Evolutionary conservation across 1,139 yeast species (phyloP), one percentile per base, ranked within the genome.

Genomic region (Suhomyces bribrorum): DNA sequence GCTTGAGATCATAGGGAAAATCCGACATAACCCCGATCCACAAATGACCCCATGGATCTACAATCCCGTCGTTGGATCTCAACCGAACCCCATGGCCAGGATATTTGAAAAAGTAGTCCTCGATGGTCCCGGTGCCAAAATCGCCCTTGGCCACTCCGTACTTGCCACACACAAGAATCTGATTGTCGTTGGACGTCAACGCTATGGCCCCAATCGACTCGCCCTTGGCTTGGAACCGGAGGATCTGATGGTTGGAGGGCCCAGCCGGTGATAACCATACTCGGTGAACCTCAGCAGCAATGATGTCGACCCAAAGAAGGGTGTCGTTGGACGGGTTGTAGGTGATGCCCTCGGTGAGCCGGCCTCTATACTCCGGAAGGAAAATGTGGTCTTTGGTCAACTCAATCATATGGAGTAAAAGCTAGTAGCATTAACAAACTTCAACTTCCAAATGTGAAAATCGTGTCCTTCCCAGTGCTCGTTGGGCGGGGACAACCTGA

Each of bases 11-110:
- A 9, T 48, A 36, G 3, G 58, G 62, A 48, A 82, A 82, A 48
- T 81, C 81, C 26, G 70, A 68, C 89, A 85, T 84, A n/a, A 85
- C 69, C 2, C 92, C 92, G 37, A 83, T 73, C 77, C 85, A 82
- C 38, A 84, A 70, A 46, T 80, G 71, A 0, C 92, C 90, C 59
- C 78, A 67, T 1, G 84, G 83, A 38, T 83, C 85, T 32, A 84
- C 72, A 34, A 78, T 75, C 0, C 90, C 92, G 53, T 85, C 94
- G 50, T 85, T 85, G 14, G 89, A 80, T 52, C 94, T 69, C 51
- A 82, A 59, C 29, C 73, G 63, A 5, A 7, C 27, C 3, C 36
- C 36, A 13, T 47, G 46, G 16, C 59, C 57, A 4, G 83, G 77
- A 52, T 74, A 83, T 33, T 61, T 52, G 30, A 69, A 57, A 27